Percentiles rank a stretch among this genome's conserved stretches.
phyloP scores from a whole-genome alignment of 805 yeast genomes.

The Sugiyamaella lignohabitans region DNA sequence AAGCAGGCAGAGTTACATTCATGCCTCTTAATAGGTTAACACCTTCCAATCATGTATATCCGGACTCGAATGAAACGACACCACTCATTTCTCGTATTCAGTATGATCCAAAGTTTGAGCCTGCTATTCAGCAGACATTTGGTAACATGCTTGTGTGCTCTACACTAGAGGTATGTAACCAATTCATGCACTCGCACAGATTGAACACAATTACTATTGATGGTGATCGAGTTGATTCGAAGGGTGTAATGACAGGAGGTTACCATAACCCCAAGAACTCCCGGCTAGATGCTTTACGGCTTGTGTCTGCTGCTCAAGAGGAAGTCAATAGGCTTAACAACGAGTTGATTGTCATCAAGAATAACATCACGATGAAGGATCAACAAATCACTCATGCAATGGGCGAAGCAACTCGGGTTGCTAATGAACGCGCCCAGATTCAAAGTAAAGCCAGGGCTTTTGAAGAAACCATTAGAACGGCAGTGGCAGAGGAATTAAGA shows the following conservation, averaged over 20 bases:
- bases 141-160: conserved; percentile 74
- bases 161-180: conserved; percentile 60
- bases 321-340: conserved; percentile 40
- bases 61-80: conserved; percentile 59
- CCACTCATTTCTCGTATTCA: conserved; percentile 74
- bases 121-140: conserved; percentile 73
- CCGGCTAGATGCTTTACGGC: conserved; percentile 62
- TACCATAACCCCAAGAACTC: conserved; percentile 63
- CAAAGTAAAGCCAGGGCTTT: conserved; percentile 5
- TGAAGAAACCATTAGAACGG: conserved; percentile 22
- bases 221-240: conserved; percentile 82
- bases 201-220: conserved; percentile 80
- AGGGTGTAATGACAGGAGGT: conserved; percentile 87
- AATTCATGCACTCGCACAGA: conserved; percentile 52
- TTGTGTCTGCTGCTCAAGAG: conserved; percentile 45
- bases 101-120: conserved; percentile 47
- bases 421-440: conserved; percentile 36
- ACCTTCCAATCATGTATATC: conserved; percentile 42
- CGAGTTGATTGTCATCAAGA: conserved; percentile 36
- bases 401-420: conserved; percentile 35
- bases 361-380: conserved; percentile 41
- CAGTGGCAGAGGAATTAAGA: conserved; percentile 10
- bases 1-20: conserved; percentile 81
- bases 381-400: conserved; percentile 46
- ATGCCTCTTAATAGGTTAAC: conserved; percentile 75